Conservation (phyloP, 306 rosid species). For the Trichosanthes truncata region DNA sequence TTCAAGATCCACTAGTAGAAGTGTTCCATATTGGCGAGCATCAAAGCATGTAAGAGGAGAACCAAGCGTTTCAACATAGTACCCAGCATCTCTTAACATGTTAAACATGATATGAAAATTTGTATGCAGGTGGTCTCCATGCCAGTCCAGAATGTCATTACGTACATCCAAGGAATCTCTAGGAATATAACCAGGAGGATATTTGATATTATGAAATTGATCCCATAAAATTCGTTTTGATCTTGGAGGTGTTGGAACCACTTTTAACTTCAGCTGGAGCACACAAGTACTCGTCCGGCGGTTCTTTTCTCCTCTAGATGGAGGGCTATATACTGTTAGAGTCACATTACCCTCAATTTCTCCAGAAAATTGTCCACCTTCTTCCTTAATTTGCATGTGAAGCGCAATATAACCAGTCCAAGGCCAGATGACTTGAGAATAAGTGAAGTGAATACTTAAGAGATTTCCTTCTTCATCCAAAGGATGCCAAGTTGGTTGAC, state of each 20-base stretch:
- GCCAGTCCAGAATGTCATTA: conserved; percentile 99
- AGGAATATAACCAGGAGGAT: conserved; percentile 97
- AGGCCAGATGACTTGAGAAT: conserved; percentile 86
- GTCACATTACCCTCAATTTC: conserved; percentile 87
- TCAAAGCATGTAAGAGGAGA: conserved; percentile 94
- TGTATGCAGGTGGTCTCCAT: conserved; percentile 95
- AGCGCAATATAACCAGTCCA: conserved; percentile 96
- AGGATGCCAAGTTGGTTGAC: conserved; percentile 91
- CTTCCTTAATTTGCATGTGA: conserved; percentile 94
- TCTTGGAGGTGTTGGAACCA: conserved; percentile 79
- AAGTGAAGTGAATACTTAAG: conserved; percentile 78
- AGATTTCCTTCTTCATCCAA: conserved; percentile 85
- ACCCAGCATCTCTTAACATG: conserved; percentile 85
- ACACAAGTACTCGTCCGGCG: conserved; percentile 56
- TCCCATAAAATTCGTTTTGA: conserved; percentile 89
- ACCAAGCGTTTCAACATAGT: conserved; percentile 83
- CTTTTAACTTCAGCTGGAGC: conserved; percentile 80
- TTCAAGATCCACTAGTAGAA: conserved; percentile 89
- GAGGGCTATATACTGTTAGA: conserved; percentile 73
- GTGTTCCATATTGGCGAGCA: conserved; percentile 88
- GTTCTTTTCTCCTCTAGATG: conserved; percentile 56
- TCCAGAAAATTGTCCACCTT: conserved; percentile 81
- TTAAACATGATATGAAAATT: conserved; percentile 95
- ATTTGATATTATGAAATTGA: conserved; percentile 91
- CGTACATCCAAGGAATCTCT: conserved; percentile 97